Base-by-base conservation (phyloP, 495 filamentous ascomycete genomes). In the Trypethelium eluteriae region DNA sequence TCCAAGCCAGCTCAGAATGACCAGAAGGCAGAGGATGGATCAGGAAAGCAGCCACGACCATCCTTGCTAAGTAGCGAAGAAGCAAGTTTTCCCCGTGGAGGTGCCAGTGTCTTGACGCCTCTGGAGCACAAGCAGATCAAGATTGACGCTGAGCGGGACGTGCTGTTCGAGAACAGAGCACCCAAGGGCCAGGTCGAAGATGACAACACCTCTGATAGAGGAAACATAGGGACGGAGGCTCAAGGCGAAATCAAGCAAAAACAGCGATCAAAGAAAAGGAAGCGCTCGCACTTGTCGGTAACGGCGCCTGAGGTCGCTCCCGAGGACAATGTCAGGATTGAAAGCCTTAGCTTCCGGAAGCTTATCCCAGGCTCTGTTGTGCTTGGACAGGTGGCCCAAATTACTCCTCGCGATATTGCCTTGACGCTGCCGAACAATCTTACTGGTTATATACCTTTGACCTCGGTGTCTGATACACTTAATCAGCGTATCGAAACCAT, bases 41-140 rank as follows among this genome's bases (percentile, higher is more conserved):
- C 66, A 3, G 64, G 69, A 41, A 41, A 64, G 53, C 41, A 41
- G 38, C 61, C n/a, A 18, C 57, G 66, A 62, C 35, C 50, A 9
- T 82, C 83, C 36, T 71, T 84, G 14, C 70, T 87, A 62, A 86
- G 85, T 70, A 87, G 91, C 67, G 93, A 97, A 62, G 94, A 96
- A 70, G 84, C 85, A 3, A 78, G 92, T 38, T 98, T 98, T 74
- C 94, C 95, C 73, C 85, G 94, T 80, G 94, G 94, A 64, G 95
- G 94, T 65, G 94, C 83, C 14, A 94, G 91, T 74, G 82, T 95
- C 57, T 79, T 98, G 76, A 96, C 94, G 7, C 92, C 94, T 35
- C 81, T 98, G 63, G 94, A 98, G 75, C 87, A 94, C 70, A 96
- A 96, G 79, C 90, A 98, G 76, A 96, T 98, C 70, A 89, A 94